These are phyloP conservation scores for Xerocomellus amylosporus DNA, from an alignment of 768 basidiomycete genomes.

Conservation along the genomic window DNA sequence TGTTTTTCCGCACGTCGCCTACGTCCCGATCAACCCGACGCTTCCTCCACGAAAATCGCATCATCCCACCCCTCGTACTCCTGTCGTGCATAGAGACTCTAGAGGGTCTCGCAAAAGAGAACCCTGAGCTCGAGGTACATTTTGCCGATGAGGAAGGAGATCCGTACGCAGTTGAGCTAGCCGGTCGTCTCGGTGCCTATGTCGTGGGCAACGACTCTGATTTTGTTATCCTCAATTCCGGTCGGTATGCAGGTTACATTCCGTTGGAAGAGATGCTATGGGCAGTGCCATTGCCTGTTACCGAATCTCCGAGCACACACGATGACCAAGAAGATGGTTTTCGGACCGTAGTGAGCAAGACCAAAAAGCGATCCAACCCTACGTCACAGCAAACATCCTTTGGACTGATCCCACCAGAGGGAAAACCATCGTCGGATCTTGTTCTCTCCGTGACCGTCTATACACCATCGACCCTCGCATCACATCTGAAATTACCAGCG, in stretches of 20 bases:
- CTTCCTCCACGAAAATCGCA: slow-evolving; percentile 70
- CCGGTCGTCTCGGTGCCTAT: slow-evolving; percentile 67
- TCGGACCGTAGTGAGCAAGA: slow-evolving; percentile 54
- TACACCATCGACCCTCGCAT: slow-evolving; percentile 57
- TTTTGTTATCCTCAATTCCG: slow-evolving; percentile 73
- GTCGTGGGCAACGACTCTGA: slow-evolving; percentile 82
- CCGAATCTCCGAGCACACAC: slow-evolving; percentile 17
- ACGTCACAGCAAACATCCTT: slow-evolving; percentile 13
- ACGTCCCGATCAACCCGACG: slow-evolving; percentile 59
- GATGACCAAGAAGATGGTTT: slow-evolving; percentile 53
- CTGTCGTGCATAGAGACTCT: slow-evolving; percentile 58
- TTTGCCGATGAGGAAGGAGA: slow-evolving; percentile 83
- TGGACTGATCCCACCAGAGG: slow-evolving; percentile 56
- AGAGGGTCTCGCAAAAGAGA: slow-evolving; percentile 34
- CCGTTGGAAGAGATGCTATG: slow-evolving; percentile 76
- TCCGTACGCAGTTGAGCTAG: slow-evolving; percentile 81
- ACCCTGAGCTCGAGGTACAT: slow-evolving; percentile 49
- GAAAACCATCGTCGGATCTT: slow-evolving; percentile 34
- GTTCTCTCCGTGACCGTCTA: slow-evolving; percentile 58
- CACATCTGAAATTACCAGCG: slow-evolving; percentile 62
- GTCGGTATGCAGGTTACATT: slow-evolving; percentile 76
- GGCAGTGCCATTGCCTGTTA: slow-evolving; percentile 34
- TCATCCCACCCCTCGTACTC: slow-evolving; percentile 68
- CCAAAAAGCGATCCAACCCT: slow-evolving; percentile 44
- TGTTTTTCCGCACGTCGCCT: slow-evolving; percentile 81